A percentile compares a stretch with the other conserved stretches of the same genome.
Conservation (phyloP, 1,139 yeast species). For the Taphrina confusa region DNA sequence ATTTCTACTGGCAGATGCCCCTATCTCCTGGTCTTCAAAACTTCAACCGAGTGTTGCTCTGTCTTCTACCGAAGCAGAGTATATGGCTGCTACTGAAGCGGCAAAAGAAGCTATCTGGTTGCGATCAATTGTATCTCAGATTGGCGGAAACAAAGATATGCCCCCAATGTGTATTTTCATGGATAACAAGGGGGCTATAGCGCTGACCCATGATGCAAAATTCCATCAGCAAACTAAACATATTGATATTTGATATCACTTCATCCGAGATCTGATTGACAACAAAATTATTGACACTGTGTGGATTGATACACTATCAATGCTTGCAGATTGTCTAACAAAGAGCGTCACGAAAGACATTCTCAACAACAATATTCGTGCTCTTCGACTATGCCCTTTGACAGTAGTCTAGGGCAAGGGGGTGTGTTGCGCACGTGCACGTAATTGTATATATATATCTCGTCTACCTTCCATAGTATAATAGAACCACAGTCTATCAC, state of each 20-base stretch:
- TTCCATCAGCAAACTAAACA: slow-evolving; percentile 39
- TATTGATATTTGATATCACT: slow-evolving; percentile 34
- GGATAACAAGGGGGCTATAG: slow-evolving; percentile 38
- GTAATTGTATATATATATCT: too few species aligned
- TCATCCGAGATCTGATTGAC: slow-evolving; percentile 34
- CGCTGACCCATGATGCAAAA: slow-evolving; percentile 37
- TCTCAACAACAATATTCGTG: neutral
- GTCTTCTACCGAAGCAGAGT: slow-evolving; percentile 42
- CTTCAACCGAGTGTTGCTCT: slow-evolving; percentile 39
- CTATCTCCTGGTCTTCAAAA: slow-evolving; percentile 40
- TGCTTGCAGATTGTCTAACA: slow-evolving; percentile 38
- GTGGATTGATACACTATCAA: slow-evolving; percentile 32
- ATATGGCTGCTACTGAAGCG: slow-evolving; percentile 40
- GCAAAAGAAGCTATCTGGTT: slow-evolving; percentile 40
- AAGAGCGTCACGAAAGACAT: slow-evolving; percentile 13
- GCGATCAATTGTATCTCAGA: slow-evolving; percentile 9
- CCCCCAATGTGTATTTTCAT: neutral
- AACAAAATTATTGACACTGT: slow-evolving; percentile 2
- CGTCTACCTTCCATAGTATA: too few species aligned
- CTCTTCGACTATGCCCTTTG: too few species aligned
- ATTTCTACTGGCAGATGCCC: slow-evolving; percentile 37
- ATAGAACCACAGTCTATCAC: too few species aligned
- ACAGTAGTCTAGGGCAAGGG: too few species aligned
- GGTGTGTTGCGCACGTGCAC: too few species aligned
- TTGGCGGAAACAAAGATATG: neutral